phyloP scores from a whole-genome alignment of 306 rosid genomes.

The Casuarina equisetifolia region DNA sequence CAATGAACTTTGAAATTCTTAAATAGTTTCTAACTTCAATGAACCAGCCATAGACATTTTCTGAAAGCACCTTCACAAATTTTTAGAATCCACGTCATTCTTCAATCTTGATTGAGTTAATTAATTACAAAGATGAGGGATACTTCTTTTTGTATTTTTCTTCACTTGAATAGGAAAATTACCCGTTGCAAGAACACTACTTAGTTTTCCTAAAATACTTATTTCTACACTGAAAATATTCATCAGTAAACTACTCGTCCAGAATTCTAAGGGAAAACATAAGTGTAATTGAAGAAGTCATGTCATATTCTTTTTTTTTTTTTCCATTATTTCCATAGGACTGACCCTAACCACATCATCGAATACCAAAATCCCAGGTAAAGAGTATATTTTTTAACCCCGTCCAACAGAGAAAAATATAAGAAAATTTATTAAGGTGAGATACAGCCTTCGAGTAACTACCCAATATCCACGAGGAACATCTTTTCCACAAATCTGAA shows the following conservation, averaged over 20 bases:
- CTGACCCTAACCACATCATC: not conserved
- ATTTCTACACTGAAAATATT: not conserved
- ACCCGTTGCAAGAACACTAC: not conserved
- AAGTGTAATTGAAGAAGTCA: not conserved
- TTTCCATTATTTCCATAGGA: too few relatives aligned
- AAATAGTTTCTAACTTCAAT: not conserved
- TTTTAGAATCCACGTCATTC: not conserved
- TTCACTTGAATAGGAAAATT: not conserved
- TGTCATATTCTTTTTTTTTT: not conserved
- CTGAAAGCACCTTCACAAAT: not conserved
- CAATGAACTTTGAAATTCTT: not conserved
- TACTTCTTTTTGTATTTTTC: not conserved
- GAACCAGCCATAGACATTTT: not conserved
- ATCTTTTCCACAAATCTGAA: slow-evolving; percentile 86
- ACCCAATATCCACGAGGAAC: slow-evolving; percentile 99
- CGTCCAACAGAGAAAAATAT: slow-evolving; percentile 8
- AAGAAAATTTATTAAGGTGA: slow-evolving; percentile 22
- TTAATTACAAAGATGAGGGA: not conserved
- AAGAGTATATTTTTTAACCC: not conserved
- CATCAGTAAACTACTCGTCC: not conserved
- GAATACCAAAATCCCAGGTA: not conserved
- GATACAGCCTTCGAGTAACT: slow-evolving; percentile 29
- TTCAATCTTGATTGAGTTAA: not conserved
- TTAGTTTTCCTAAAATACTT: not conserved
- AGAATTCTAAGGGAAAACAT: not conserved